Evolutionary conservation across 2,329 filamentous ascomycete species (phyloP), one percentile per base, ranked within the genome.

Genomic region (Trichoderma harzianum): DNA sequence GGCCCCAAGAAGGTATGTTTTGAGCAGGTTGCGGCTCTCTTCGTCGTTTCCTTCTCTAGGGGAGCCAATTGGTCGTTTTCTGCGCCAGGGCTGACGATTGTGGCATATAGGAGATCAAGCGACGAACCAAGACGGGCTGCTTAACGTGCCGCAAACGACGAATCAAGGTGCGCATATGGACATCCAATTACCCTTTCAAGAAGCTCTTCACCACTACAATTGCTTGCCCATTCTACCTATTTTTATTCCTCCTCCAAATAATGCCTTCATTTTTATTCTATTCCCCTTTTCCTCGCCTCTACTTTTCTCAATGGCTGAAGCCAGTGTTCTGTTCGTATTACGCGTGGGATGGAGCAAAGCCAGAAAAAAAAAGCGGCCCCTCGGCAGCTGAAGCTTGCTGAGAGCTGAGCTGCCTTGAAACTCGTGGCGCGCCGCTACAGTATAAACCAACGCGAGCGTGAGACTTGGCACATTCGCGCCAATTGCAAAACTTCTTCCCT

Each of bases 71-170:
- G 70, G 11, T 30, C 18, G 24, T 14, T 43, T 6, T 26, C 55
- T 26, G 26, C 8, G 57, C 28, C 61, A 7, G 18, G 53, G 65
- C 62, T 75, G 70, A 75, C 47, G 1, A 39, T n/a, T 14, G 64
- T 58, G 34, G 34, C 67, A n/a, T 70, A 30, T 78, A 90, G 88
- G 88, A 90, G 78, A 90, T 90, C 77, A 90, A 89, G 79, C 85
- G 88, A 73, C 85, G 88, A 76, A 90, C 88, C 61, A 90, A 90
- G 79, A 90, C 88, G 1, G 88, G 88, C n/a, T 90, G 88, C 75
- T 79, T 90, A 78, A 90, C 88, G 58, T 90, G 88, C 79, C 86
- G 88, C 71, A 89, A 89, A 77, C 84, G 88, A 75, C 83, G 88
- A 76, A 89, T 90, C 78, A 90, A 90, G 87, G 88, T 89, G 80